Percentiles rank a stretch among this genome's conserved stretches.
These are phyloP conservation scores for Fusarium paranaense DNA, from an alignment of 2,329 filamentous ascomycete species.

Conservation along the genomic window DNA sequence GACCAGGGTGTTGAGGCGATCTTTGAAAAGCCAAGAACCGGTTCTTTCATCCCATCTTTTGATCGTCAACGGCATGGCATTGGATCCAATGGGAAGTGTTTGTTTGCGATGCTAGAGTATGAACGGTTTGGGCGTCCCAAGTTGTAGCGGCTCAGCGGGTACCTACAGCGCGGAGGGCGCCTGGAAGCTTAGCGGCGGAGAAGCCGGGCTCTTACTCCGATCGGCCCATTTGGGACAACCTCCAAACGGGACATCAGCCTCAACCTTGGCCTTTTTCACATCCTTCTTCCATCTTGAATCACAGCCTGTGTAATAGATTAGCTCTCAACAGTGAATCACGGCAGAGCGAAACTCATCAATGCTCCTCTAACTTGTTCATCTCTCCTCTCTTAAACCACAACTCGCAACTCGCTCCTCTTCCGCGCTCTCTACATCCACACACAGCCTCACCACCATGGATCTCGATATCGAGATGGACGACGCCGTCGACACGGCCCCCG, in stretches of 20 bases:
- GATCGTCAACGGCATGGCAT: not conserved
- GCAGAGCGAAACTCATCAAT: not conserved
- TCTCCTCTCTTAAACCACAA: not conserved
- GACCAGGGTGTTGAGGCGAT: not conserved
- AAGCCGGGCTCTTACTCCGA: constrained; percentile 28
- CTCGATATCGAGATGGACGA: constrained; percentile 79
- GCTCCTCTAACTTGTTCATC: not conserved
- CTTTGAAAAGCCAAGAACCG: not conserved
- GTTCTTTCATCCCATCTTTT: not conserved
- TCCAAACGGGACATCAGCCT: constrained; percentile 21
- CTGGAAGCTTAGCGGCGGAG: constrained; percentile 25
- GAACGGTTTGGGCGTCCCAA: not conserved
- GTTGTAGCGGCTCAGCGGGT: not conserved
- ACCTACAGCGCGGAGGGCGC: not conserved
- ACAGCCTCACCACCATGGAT: constrained; percentile 64
- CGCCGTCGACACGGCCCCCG: constrained; percentile 54
- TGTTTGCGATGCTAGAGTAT: not conserved
- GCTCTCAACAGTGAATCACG: not conserved
- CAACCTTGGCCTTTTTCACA: not conserved
- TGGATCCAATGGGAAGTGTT: not conserved
- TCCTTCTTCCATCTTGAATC: not conserved
- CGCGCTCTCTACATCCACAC: not conserved
- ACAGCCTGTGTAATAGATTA: not conserved
- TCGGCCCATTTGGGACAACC: constrained; percentile 4
- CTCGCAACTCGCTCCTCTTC: not conserved